A percentile compares a stretch with the other conserved stretches of the same genome.
phyloP scores from a whole-genome alignment of 345 rosid species.

The Eucalyptus leucophloia region DNA sequence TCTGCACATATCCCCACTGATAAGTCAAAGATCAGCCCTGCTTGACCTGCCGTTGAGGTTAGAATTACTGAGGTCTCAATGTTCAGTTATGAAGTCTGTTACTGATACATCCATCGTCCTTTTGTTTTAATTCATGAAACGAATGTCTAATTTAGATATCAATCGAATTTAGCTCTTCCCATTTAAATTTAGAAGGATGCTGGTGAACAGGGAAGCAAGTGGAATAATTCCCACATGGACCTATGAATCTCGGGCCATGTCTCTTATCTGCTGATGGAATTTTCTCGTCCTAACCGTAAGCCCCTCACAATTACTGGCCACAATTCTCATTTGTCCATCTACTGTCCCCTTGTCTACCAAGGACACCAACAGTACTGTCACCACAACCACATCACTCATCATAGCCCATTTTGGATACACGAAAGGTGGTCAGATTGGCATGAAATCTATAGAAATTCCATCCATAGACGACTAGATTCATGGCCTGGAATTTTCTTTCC shows the following conservation, averaged over 20 bases:
- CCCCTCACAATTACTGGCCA: not conserved
- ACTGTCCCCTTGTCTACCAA: not conserved
- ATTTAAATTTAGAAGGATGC: not conserved
- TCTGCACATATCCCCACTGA: not conserved
- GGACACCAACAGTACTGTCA: not conserved
- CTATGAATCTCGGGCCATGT: not conserved
- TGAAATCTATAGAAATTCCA: not conserved
- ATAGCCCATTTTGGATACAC: not conserved
- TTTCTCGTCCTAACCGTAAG: not conserved
- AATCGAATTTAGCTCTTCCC: not conserved
- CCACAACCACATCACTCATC: not conserved
- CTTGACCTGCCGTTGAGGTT: not conserved
- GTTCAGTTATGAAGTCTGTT: not conserved
- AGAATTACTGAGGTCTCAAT: not conserved
- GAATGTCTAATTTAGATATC: not conserved
- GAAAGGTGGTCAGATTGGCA: not conserved
- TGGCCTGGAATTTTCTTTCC: not conserved
- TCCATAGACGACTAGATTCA: not conserved
- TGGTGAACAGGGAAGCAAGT: not conserved
- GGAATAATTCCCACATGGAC: not conserved
- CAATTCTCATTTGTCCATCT: not conserved
- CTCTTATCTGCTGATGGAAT: not conserved
- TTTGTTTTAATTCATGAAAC: not conserved
- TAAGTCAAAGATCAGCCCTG: not conserved
- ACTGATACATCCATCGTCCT: not conserved